Conservation (phyloP, 495 filamentous ascomycete genomes). For the Entonaema liquescens region DNA sequence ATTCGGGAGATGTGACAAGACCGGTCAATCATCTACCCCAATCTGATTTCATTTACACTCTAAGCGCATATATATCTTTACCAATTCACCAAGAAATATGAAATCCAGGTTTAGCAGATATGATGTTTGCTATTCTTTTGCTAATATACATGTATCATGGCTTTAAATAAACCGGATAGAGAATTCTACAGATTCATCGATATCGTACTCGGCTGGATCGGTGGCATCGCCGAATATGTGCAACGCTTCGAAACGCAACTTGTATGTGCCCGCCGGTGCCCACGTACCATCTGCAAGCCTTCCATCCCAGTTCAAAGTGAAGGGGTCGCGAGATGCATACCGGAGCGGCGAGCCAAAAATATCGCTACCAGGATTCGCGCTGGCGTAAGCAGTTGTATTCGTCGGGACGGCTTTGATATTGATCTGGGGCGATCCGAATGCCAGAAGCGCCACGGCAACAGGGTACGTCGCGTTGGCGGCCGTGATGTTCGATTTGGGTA, state of each 20-base stretch:
- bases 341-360: conserved; percentile 53
- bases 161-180: conserved; percentile 46
- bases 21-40: neutral
- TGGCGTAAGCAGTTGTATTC: conserved; percentile 18
- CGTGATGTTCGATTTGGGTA: conserved; percentile 47
- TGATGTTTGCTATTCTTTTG: neutral
- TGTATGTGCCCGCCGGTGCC: conserved; percentile 56
- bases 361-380: conserved; percentile 48
- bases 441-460: conserved; percentile 45
- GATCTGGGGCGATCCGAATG: conserved; percentile 56
- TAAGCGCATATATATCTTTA: neutral
- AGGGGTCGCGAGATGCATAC: conserved; percentile 52
- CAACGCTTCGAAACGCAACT: conserved; percentile 54
- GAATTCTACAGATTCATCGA: conserved; percentile 49
- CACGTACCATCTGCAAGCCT: conserved; percentile 52
- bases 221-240: conserved; percentile 53
- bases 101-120: no score
- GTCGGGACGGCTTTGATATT: conserved; percentile 55
- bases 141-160: conserved; percentile 6
- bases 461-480: conserved; percentile 43
- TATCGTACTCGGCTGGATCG: conserved; percentile 49
- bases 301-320: conserved; percentile 52
- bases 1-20: no score
- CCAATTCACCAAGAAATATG: neutral
- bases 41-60: neutral